These are phyloP conservation scores for Komagataella populi DNA, from an alignment of 805 yeast genomes.

Conservation along the genomic window DNA sequence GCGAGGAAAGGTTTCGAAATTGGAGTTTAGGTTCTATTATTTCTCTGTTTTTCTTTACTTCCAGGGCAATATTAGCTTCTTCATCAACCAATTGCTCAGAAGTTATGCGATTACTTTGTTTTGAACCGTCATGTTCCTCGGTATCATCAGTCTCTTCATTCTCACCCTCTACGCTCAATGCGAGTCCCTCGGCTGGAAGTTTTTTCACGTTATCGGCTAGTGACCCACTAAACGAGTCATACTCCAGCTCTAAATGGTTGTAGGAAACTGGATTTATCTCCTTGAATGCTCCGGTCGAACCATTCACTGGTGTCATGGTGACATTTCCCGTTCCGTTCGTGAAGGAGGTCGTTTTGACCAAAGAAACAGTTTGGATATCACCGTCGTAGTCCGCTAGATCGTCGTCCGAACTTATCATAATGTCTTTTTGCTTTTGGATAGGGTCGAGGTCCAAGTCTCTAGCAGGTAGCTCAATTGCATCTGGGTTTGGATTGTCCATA, in stretches of 20 bases:
- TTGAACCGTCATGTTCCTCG: not conserved
- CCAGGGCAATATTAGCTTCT: not conserved
- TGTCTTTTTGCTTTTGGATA: not conserved
- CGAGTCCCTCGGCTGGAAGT: not conserved
- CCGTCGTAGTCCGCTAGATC: not conserved
- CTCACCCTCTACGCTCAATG: not conserved
- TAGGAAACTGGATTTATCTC: slow-evolving; percentile 1
- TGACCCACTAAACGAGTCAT: slow-evolving; percentile 18
- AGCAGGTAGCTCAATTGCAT: not conserved
- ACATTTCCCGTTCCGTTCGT: not conserved
- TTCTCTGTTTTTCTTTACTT: slow-evolving; percentile 2
- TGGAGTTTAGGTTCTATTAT: not conserved
- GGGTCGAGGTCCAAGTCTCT: not conserved
- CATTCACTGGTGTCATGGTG: not conserved
- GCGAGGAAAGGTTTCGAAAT: slow-evolving; percentile 11
- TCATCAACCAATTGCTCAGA: not conserved
- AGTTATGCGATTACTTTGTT: too few species aligned
- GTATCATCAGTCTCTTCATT: not conserved
- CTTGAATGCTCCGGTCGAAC: not conserved
- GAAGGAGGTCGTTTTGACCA: not conserved
- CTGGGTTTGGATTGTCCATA: not conserved
- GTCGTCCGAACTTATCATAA: not conserved
- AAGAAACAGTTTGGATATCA: not conserved
- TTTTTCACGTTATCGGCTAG: slow-evolving; percentile 10
- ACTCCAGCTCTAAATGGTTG: slow-evolving; percentile 16